These are phyloP conservation scores for Cyclanthera cordifolia DNA, from an alignment of 306 rosid species.

Conservation along the genomic window DNA sequence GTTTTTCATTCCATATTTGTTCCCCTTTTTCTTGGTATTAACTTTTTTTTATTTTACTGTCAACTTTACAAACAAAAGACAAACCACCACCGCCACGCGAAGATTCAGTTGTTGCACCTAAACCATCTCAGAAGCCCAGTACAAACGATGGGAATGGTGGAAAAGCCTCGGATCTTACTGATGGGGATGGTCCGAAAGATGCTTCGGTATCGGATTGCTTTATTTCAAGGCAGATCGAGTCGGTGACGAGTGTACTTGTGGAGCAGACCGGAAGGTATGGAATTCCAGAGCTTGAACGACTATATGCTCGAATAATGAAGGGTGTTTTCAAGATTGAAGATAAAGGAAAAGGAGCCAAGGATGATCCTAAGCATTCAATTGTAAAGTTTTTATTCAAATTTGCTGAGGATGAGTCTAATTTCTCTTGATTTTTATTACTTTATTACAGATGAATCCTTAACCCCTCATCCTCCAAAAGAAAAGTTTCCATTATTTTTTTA, in stretches of 20 bases:
- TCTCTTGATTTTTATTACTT: constrained; percentile 26
- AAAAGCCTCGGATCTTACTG: constrained; percentile 27
- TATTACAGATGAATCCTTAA: constrained; percentile 4
- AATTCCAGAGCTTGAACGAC: constrained; percentile 83
- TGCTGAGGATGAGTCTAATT: constrained; percentile 67
- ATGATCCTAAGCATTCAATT: constrained; percentile 42
- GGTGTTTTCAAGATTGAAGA: constrained; percentile 54
- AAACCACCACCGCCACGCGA: constrained; percentile 28
- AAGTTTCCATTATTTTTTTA: neutral
- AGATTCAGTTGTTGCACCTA: constrained; percentile 23
- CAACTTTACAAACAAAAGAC: constrained; percentile 42
- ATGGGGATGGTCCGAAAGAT: constrained; percentile 27
- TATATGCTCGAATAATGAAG: constrained; percentile 79
- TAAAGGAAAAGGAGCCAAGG: constrained; percentile 27
- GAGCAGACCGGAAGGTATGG: constrained; percentile 43
- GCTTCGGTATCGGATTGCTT: constrained; percentile 34
- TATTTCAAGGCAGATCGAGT: constrained; percentile 39
- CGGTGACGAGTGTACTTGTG: constrained; percentile 39
- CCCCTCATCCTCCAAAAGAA: neutral
- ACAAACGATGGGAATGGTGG: constrained; percentile 30
- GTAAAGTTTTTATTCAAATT: constrained; percentile 55
- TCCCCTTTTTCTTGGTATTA: neutral
- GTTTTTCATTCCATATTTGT: neutral
- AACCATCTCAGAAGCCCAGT: constrained; percentile 40
- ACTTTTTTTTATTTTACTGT: neutral